These are phyloP conservation scores for Phytophthora megakarya DNA, from an alignment of 352 stramenopile genomes.

Conservation along the genomic window DNA sequence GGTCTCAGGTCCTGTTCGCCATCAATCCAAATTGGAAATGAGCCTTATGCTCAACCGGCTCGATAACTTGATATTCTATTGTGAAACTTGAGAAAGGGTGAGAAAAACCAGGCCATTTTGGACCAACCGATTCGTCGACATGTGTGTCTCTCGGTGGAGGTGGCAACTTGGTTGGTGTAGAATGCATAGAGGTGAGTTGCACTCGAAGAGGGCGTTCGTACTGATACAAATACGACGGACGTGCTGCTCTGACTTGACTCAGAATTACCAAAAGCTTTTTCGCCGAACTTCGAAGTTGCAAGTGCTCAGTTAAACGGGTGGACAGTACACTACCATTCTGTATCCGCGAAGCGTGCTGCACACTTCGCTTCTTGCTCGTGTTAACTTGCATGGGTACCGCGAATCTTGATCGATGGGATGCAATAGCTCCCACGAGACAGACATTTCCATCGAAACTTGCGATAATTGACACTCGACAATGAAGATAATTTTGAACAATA, in stretches of 20 bases:
- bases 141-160: slow-evolving; percentile 5
- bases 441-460: no score
- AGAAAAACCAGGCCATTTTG: background rate
- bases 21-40: slow-evolving; percentile 36
- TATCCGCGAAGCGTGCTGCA: background rate
- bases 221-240: background rate
- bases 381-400: background rate
- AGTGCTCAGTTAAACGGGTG: background rate
- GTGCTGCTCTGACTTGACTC: no score
- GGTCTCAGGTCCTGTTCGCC: slow-evolving; percentile 24
- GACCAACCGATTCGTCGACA: slow-evolving; percentile 4
- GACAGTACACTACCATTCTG: background rate
- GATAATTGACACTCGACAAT: no score
- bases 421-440: background rate
- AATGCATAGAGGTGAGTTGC: background rate
- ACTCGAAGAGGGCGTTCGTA: background rate
- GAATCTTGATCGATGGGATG: background rate
- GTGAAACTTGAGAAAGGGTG: slow-evolving; percentile 4
- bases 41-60: background rate
- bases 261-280: background rate
- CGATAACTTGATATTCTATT: background rate
- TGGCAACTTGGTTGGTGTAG: no score
- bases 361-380: no score
- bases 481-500: no score
- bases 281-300: no score